Base-by-base conservation (phyloP, 345 rosid species). In the Rhizophora apiculata region DNA sequence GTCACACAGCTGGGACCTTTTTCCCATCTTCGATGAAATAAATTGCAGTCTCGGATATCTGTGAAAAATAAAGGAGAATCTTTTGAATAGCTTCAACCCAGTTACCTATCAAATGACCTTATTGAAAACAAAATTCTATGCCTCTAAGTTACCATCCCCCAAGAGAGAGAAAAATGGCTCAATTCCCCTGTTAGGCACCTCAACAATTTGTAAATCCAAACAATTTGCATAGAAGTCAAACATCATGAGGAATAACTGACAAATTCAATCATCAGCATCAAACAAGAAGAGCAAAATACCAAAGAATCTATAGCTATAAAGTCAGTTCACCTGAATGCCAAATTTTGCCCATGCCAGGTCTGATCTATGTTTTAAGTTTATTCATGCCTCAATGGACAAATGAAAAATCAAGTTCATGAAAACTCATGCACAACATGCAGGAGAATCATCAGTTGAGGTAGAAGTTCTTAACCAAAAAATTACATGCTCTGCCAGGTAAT, bases 1-100 rank as follows among this genome's bases (percentile, higher is more conserved):
- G 31, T 93, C 84, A 93, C 77, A 82, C 88, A 31, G 89, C 96
- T 31, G 89, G 86, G 58, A 93, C 91, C 82, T 89, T 91, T 81
- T 85, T 91, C 46, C 98, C 97, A 70, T 93, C 97, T 20, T 24
- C 58, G 21, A 54, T 54, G 58, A 74, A 74, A 67, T 52, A 68
- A 67, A 74, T 68, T 63, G 73, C 69, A 63, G 68, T 63, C 57
- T 63, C 61, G 3, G 61, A 67, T 13, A 68, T 59, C 78, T 74
- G 51, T 26, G 2, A 73, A 56, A 43, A 56, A n/a, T n/a, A 27
- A 54, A 62, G 22, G 52, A 49, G 49, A 64, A 6, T 55, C 27
- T 54, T 8, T 54, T 54, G 10, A 24, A 8, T 54, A 1, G 49
- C 49, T 13, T 43, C 49, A 43, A 43, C 49, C 16, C 18, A 43